Evolutionary conservation across 192 early-diverging fungal genomes (phyloP).

Genomic region (Podila epigama): DNA sequence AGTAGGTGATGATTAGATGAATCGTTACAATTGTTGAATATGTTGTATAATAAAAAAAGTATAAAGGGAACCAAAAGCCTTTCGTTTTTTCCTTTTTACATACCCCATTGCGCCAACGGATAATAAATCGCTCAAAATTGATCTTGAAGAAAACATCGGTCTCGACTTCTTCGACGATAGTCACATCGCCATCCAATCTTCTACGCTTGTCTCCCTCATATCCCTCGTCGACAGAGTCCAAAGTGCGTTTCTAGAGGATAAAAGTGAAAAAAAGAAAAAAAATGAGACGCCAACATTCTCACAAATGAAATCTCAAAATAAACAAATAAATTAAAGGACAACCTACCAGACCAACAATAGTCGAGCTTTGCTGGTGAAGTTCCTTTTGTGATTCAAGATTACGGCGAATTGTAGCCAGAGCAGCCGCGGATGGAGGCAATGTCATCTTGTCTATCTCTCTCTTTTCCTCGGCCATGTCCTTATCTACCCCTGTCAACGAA

Average conservation of each 20-base stretch:
- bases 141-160: slow-evolving; percentile 68
- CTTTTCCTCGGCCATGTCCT: slow-evolving; percentile 67
- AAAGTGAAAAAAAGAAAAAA: neutral
- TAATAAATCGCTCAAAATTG: slow-evolving; percentile 71
- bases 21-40: neutral
- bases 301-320: neutral
- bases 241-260: slow-evolving; percentile 32
- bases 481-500: slow-evolving; percentile 65
- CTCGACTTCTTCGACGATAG: slow-evolving; percentile 54
- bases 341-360: slow-evolving; percentile 62
- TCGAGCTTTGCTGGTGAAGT: slow-evolving; percentile 52
- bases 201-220: slow-evolving; percentile 20
- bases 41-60: neutral
- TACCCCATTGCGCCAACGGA: slow-evolving; percentile 69
- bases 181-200: slow-evolving; percentile 13
- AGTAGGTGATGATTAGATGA: neutral
- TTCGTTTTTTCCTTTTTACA: neutral
- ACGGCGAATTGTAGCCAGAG: slow-evolving; percentile 60
- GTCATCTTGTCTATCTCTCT: slow-evolving; percentile 61
- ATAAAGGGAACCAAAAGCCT: neutral
- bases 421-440: slow-evolving; percentile 67
- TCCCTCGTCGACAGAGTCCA: slow-evolving; percentile 18
- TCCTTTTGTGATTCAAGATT: slow-evolving; percentile 55
- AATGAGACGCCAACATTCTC: neutral
- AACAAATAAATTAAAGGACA: neutral